These are phyloP conservation scores for Mollisia scopiformis DNA, from an alignment of 2,329 filamentous ascomycete species.

Conservation along the genomic window DNA sequence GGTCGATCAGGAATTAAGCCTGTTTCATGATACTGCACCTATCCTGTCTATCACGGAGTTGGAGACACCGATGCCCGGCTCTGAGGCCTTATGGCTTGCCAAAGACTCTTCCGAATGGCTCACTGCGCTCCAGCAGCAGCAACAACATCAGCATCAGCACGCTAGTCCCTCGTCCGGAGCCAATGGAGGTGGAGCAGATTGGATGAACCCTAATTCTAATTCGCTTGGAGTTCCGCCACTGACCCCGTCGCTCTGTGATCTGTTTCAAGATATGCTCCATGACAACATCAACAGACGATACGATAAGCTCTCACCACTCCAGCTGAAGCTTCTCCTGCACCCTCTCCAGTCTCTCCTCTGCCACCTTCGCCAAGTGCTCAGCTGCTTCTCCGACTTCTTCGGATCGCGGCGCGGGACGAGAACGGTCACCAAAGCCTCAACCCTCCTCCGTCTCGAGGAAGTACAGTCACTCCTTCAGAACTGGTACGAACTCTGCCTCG, in stretches of 20 bases:
- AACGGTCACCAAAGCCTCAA: conserved; percentile 61
- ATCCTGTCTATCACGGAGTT: conserved; percentile 69
- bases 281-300: conserved; percentile 60
- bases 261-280: conserved; percentile 70
- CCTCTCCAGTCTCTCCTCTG: conserved; percentile 68
- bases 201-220: conserved; percentile 52
- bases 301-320: conserved; percentile 49
- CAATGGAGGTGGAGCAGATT: no score
- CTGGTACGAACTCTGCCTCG: conserved; percentile 68
- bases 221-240: conserved; percentile 52
- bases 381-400: conserved; percentile 63
- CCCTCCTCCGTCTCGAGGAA: conserved; percentile 63
- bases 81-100: conserved; percentile 66
- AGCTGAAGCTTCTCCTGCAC: conserved; percentile 69
- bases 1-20: conserved; percentile 71
- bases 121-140: conserved; percentile 54
- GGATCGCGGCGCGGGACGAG: conserved; percentile 46
- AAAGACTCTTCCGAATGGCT: conserved; percentile 62
- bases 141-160: no score
- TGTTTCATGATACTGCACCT: conserved; percentile 66
- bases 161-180: no score
- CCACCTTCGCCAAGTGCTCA: conserved; percentile 66
- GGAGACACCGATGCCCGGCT: conserved; percentile 62
- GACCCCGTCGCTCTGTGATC: conserved; percentile 62
- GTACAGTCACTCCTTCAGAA: conserved; percentile 65